Conservation (phyloP, 75 land plant genomes). For the Adiantum capillusveneris region DNA sequence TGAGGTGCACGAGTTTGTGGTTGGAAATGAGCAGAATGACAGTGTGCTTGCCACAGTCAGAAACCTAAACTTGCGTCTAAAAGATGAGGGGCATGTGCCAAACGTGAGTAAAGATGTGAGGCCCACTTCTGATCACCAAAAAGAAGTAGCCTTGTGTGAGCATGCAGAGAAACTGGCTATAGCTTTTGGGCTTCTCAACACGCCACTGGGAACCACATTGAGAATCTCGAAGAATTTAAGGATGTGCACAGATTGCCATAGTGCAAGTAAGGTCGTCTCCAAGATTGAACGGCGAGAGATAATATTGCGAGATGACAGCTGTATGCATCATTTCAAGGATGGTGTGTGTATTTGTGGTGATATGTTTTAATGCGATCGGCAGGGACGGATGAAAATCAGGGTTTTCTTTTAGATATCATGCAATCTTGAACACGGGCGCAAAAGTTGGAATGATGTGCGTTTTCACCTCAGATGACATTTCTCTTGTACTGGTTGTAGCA, state of each 20-base stretch:
- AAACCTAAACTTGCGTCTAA: slow-evolving; percentile 13
- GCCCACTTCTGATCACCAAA: not conserved
- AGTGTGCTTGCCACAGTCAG: slow-evolving; percentile 19
- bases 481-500: too few relatives aligned
- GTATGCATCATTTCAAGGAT: slow-evolving; percentile 3
- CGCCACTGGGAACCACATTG: not conserved
- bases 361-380: not conserved
- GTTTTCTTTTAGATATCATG: too few relatives aligned
- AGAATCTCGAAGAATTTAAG: not conserved
- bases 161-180: slow-evolving; percentile 2
- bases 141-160: slow-evolving; percentile 1
- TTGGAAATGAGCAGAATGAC: slow-evolving; percentile 33
- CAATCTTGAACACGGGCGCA: too few relatives aligned
- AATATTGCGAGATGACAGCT: not conserved
- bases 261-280: not conserved
- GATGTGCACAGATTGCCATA: not conserved
- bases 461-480: too few relatives aligned
- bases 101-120: not conserved
- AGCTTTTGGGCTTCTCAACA: slow-evolving; percentile 1
- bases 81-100: slow-evolving; percentile 18
- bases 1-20: slow-evolving; percentile 22
- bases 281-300: not conserved
- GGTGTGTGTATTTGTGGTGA: not conserved
- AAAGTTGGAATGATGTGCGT: too few relatives aligned
- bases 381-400: too few relatives aligned